Base-by-base conservation (phyloP, 441 rosid genomes). In the Rhodomyrtus psidioides region DNA sequence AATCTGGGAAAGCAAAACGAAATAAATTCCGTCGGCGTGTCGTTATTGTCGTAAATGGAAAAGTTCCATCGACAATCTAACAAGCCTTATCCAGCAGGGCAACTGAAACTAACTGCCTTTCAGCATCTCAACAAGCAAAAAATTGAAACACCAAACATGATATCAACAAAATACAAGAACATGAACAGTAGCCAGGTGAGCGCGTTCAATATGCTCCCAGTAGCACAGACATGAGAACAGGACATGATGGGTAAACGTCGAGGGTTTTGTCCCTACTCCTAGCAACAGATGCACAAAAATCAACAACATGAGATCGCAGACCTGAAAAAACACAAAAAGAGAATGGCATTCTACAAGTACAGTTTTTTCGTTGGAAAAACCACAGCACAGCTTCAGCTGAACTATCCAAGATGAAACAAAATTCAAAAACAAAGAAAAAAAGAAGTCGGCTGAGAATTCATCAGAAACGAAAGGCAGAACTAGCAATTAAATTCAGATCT, bases 401-500 rank as follows among this genome's bases (percentile, higher is more conserved):
- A 16, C 51, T 39, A 70, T 39, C 51, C 79, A 39, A 39, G 46
- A 39, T 49, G 79, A 39, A 70, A 12, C 79, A 44, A 58, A 86
- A 86, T 81, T 62, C 60, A 83, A 85, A 85, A 54, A 85, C 83
- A 86, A 90, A 57, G 55, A 86, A 46, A 39, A 26, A 75, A 46
- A 16, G 5, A 54, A 19, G 49, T 23, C 9, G 51, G 58, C 24
- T 17, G 55, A 34, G 28, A 75, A 85, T 44, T 49, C 88, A 88
- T 88, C 87, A 60, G 87, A 90, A 87, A 85, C 62, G 88, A 90
- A 79, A 89, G 90, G 87, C 81, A 92, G 83, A 83, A 90, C 88
- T 85, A 65, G 27, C 62, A 89, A 46, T 84, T 57, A 49, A 90
- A 94, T 91, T 92, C 90, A 94, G 96, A 96, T 94, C 96, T 92